A percentile compares a stretch with the other conserved stretches of the same genome.
phyloP scores from a whole-genome alignment of 1,284 basidiomycete genomes.

The Coniophora puteana region DNA sequence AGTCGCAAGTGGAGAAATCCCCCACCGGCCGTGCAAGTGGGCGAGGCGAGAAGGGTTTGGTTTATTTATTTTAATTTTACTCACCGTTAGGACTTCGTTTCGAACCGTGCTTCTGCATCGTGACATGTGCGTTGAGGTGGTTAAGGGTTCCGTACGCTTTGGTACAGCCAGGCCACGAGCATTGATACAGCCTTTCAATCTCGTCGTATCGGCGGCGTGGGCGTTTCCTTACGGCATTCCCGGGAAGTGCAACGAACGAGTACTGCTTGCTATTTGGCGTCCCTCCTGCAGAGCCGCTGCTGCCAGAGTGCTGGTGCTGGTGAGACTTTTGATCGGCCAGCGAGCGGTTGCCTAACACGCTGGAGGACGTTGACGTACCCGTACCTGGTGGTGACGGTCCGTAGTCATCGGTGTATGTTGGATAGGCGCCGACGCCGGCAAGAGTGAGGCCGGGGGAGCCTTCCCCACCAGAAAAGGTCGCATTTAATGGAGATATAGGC shows the following conservation, averaged over 20 bases:
- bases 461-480: slow-evolving; percentile 38
- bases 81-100: slow-evolving; percentile 82
- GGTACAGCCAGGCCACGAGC: slow-evolving; percentile 78
- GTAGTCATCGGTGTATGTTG: slow-evolving; percentile 42
- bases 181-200: slow-evolving; percentile 89
- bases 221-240: slow-evolving; percentile 78
- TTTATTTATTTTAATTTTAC: slow-evolving; percentile 20
- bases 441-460: slow-evolving; percentile 32
- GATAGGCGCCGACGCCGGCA: slow-evolving; percentile 36
- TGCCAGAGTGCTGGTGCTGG: slow-evolving; percentile 6
- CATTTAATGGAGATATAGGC: slow-evolving; percentile 46
- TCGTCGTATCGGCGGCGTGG: slow-evolving; percentile 84
- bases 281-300: slow-evolving; percentile 25
- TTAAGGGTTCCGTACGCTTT: slow-evolving; percentile 90
- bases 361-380: slow-evolving; percentile 49
- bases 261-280: slow-evolving; percentile 72
- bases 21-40: neutral
- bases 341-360: slow-evolving; percentile 22
- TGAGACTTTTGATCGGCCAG: slow-evolving; percentile 23
- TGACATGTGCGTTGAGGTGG: slow-evolving; percentile 90
- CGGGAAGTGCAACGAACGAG: slow-evolving; percentile 76
- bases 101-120: slow-evolving; percentile 86
- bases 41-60: neutral
- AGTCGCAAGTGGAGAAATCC: neutral
- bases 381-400: slow-evolving; percentile 56